Base-by-base conservation (phyloP, 1,284 basidiomycete species). In the Ceratobasidium papillatum region DNA sequence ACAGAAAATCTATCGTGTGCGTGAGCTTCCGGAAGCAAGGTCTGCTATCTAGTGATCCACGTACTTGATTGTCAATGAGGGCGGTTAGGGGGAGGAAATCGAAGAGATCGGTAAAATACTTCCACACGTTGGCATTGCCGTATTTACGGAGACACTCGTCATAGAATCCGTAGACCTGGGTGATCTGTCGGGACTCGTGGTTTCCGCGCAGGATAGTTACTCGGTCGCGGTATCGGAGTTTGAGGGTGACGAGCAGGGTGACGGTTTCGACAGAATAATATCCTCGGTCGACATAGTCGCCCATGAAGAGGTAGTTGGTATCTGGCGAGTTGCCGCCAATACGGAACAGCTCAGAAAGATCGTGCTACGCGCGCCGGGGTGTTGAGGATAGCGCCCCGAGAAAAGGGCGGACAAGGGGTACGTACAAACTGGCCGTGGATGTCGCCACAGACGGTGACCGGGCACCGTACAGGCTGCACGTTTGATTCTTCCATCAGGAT, bases 271-370 rank as follows among this genome's bases (percentile, higher is more conserved):
- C 98, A 19, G 95, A 98, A 86, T 99, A 99, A 87, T 99, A 99
- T 34, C 97, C 97, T 81, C 98, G 91, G 86, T 99, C 98, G 79
- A 99, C 98, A 81, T 99, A 99, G 87, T 99, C 97, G 58, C 98
- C 98, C 98, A 99, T 99, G 87, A 99, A 99, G 79, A 99, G 93
- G 84, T 99, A 99, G 85, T 99, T 99, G 77, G 98, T 99, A 85
- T 99, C 98, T 75, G 97, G 98, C 54, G 96, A 99, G 86, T 99
- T 99, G 76, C 97, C 98, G 71, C 98, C 97, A 82, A 99, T 99
- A 74, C 96, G 93, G 86, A 99, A 99, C 59, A 99, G 91, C 83
- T 99, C 98, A 76, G 96, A 98, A 74, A 99, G 91, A 86, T 99
- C 98, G 84, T 99, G 96, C 96, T 99, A 82, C 34, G 73, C 43